Percentiles rank a stretch among this genome's conserved stretches.
Conservation (phyloP, 2,329 filamentous ascomycete species). For the Grosmannia penicillata region DNA sequence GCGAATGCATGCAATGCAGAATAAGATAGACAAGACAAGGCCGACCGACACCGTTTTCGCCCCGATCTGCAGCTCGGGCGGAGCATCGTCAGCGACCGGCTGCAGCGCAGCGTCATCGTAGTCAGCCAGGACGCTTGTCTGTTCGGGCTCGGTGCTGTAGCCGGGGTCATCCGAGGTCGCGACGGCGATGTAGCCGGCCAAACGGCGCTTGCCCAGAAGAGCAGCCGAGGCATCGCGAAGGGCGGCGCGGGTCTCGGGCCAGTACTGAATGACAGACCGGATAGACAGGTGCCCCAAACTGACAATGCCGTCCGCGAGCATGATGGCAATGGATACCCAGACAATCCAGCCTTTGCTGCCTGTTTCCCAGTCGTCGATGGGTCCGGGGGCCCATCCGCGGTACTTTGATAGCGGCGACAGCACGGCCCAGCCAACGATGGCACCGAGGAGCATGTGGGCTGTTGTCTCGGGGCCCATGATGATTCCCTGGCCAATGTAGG, state of each 20-base stretch:
- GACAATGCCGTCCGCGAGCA: conserved; percentile 85
- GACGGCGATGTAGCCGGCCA: conserved; percentile 12
- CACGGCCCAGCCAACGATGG: conserved; percentile 77
- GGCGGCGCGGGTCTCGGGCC: conserved; percentile 3
- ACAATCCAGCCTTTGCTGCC: conserved; percentile 98
- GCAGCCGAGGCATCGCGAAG: neutral
- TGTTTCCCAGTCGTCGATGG: conserved; percentile 74
- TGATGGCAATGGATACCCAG: conserved; percentile 90
- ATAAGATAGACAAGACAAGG: conserved; percentile 56
- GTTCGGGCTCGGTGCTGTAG: neutral
- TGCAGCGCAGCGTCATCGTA: conserved; percentile 9
- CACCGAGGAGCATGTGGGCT: conserved; percentile 86
- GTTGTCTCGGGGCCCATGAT: conserved; percentile 97
- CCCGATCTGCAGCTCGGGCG: conserved; percentile 67
- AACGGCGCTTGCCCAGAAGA: conserved; percentile 3
- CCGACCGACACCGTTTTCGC: conserved; percentile 57
- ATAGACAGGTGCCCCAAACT: conserved; percentile 68
- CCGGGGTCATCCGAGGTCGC: conserved; percentile 1
- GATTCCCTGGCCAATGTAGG: conserved; percentile 92
- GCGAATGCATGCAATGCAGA: conserved; percentile 73
- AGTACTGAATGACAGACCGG: conserved; percentile 18
- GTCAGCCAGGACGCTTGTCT: conserved; percentile 9
- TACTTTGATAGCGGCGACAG: conserved; percentile 79
- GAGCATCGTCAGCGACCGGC: conserved; percentile 56
- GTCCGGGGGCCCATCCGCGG: conserved; percentile 77